phyloP scores from a whole-genome alignment of 768 basidiomycete genomes.

The Phaffia australis region DNA sequence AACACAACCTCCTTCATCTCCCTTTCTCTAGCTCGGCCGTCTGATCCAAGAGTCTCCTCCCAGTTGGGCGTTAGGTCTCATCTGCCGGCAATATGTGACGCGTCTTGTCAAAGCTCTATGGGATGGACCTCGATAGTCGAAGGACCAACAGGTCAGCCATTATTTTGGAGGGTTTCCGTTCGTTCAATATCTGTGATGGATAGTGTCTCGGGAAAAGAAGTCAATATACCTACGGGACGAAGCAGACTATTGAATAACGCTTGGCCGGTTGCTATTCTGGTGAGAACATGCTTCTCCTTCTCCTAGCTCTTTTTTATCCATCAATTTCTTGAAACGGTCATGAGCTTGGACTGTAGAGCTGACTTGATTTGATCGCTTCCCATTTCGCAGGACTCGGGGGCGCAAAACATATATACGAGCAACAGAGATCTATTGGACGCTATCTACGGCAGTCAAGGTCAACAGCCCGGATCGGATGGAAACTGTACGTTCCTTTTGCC shows the following conservation, averaged over 20 bases:
- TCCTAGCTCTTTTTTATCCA: too few relatives aligned
- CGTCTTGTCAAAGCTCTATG: background rate
- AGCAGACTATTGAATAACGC: constrained; percentile 12
- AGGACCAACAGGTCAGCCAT: constrained; percentile 9
- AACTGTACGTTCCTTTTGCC: background rate
- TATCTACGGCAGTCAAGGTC: constrained; percentile 17
- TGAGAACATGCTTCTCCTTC: too few relatives aligned
- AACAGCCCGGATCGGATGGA: constrained; percentile 9
- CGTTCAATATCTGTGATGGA: constrained; percentile 13
- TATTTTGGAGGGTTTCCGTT: constrained; percentile 20
- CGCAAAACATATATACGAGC: constrained; percentile 17
- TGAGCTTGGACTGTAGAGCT: too few relatives aligned
- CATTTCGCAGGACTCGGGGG: constrained; percentile 9
- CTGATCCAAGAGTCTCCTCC: constrained; percentile 8
- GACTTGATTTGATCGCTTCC: too few relatives aligned
- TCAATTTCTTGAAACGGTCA: too few relatives aligned
- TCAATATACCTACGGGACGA: background rate
- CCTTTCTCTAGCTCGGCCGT: constrained; percentile 11
- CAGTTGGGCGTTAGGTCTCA: constrained; percentile 22
- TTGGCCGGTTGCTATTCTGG: constrained; percentile 21
- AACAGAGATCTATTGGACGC: constrained; percentile 10
- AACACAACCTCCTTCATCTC: constrained; percentile 16
- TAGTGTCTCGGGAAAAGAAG: background rate
- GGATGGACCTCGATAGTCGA: constrained; percentile 17
- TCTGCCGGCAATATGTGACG: constrained; percentile 11